phyloP scores from a whole-genome alignment of 306 rosid genomes.

The Castanospermum australe region DNA sequence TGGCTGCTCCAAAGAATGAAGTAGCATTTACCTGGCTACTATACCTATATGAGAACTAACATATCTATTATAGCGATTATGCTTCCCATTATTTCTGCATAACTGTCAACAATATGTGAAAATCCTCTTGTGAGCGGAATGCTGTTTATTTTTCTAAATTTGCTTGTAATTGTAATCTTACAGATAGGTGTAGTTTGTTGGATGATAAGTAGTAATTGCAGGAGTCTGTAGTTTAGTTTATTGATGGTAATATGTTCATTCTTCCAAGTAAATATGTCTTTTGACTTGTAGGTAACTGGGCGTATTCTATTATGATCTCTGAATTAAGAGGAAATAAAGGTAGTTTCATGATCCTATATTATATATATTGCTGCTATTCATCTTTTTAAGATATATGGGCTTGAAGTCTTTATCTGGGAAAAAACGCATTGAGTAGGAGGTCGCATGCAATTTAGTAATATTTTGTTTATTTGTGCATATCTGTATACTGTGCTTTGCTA shows the following conservation, averaged over 20 bases:
- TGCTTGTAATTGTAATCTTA: conserved; percentile 15
- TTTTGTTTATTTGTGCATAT: conserved; percentile 5
- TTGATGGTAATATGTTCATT: conserved; percentile 77
- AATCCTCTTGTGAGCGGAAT: neutral
- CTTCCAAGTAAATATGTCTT: conserved; percentile 99
- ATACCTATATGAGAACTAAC: neutral
- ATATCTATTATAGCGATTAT: neutral
- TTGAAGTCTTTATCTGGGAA: conserved; percentile 34
- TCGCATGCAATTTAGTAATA: neutral
- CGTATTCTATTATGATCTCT: conserved; percentile 99
- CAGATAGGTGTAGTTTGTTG: conserved; percentile 25
- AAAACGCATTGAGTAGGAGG: neutral
- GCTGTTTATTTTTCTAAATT: neutral
- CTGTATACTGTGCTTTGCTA: neutral
- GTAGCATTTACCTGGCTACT: neutral
- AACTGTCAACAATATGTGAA: neutral
- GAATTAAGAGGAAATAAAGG: conserved; percentile 99
- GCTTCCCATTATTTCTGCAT: neutral
- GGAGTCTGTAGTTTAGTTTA: conserved; percentile 68
- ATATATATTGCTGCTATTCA: conserved; percentile 56
- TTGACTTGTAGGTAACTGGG: conserved; percentile 99
- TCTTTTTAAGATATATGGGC: conserved; percentile 49
- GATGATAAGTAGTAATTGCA: conserved; percentile 37
- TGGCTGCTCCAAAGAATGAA: neutral
- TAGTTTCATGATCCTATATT: conserved; percentile 89